Evolutionary conservation across 768 basidiomycete species (phyloP).

Genomic region (Mycena alexandri): DNA sequence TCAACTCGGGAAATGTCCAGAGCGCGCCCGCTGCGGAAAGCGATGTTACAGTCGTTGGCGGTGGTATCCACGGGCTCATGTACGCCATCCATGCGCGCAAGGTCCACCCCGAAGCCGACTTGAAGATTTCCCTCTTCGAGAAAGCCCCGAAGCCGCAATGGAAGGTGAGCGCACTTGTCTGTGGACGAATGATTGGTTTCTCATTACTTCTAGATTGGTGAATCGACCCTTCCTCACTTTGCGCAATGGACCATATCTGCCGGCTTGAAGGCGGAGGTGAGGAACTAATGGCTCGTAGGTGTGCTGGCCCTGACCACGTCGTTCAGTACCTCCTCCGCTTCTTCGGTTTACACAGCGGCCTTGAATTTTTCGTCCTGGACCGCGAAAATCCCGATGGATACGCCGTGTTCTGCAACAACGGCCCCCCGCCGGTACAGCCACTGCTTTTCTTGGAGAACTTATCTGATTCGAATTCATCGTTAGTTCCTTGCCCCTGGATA

Average conservation of each 20-base stretch:
- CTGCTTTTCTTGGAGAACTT: neutral
- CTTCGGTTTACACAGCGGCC: conserved; percentile 30
- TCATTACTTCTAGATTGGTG: conserved; percentile 22
- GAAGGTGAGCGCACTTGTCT: conserved; percentile 10
- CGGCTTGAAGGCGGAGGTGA: conserved; percentile 21
- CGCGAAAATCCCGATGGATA: conserved; percentile 24
- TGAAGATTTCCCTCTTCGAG: conserved; percentile 28
- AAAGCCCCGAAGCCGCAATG: conserved; percentile 18
- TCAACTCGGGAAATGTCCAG: conserved; percentile 24
- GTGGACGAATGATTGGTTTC: neutral
- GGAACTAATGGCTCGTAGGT: neutral
- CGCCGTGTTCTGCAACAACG: conserved; percentile 32
- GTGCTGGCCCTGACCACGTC: neutral
- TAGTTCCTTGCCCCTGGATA: conserved; percentile 27
- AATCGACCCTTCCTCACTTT: conserved; percentile 35
- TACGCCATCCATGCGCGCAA: conserved; percentile 21
- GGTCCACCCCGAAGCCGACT: conserved; percentile 22
- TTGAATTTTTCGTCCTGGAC: conserved; percentile 32
- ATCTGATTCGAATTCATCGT: neutral
- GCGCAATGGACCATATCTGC: conserved; percentile 31
- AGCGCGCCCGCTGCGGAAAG: conserved; percentile 8
- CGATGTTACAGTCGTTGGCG: conserved; percentile 25
- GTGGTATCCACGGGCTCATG: conserved; percentile 25
- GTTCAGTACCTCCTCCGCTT: conserved; percentile 27
- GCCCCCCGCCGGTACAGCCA: conserved; percentile 26